These are phyloP conservation scores for Rhododendron henanense DNA, from an alignment of 148 eudicot genomes.

Conservation along the genomic window DNA sequence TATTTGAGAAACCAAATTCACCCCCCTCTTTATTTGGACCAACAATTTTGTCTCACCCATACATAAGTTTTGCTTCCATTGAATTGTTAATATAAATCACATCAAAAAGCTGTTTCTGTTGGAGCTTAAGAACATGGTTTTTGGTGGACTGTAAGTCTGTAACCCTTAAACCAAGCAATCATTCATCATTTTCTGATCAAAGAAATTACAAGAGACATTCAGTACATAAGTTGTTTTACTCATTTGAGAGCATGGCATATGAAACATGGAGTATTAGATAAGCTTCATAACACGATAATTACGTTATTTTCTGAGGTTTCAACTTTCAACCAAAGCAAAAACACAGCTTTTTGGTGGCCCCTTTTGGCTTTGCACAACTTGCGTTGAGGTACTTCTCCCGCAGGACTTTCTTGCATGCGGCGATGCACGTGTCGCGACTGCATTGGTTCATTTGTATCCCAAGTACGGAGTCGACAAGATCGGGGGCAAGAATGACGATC, in stretches of 20 bases:
- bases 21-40: too few relatives aligned
- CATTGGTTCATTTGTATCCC: background rate
- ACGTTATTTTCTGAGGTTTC: background rate
- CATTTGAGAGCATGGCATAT: background rate
- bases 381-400: background rate
- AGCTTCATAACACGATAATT: background rate
- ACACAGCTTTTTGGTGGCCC: background rate
- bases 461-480: background rate
- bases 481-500: background rate
- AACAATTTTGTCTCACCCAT: too few relatives aligned
- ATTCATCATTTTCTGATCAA: background rate
- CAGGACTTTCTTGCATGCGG: background rate
- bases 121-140: too few relatives aligned
- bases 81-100: too few relatives aligned
- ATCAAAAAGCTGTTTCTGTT: too few relatives aligned
- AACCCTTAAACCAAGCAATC: background rate
- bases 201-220: background rate
- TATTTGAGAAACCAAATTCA: too few relatives aligned
- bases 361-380: background rate
- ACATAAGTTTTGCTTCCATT: too few relatives aligned
- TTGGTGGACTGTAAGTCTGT: background rate
- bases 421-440: background rate
- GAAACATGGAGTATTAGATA: background rate
- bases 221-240: background rate
- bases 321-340: background rate